phyloP scores from a whole-genome alignment of 768 basidiomycete species.

The Rubroboletus pulcherrimus region DNA sequence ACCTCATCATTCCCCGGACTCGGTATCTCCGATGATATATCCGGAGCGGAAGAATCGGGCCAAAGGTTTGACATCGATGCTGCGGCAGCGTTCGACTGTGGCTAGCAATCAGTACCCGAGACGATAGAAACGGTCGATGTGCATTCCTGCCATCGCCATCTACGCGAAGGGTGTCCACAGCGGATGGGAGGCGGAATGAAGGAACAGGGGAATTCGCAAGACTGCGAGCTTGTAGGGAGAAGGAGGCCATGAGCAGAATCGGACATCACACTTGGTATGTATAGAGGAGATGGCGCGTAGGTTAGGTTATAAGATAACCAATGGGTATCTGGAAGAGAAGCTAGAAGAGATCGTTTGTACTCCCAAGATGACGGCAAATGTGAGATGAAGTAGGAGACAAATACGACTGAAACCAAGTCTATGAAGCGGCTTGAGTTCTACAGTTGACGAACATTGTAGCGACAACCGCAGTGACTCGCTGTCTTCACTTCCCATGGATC shows the following conservation, averaged over 20 bases:
- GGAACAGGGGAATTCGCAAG: constrained; percentile 58
- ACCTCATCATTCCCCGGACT: constrained; percentile 34
- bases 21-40: constrained; percentile 34
- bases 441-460: no score
- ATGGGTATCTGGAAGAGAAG: no score
- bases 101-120: constrained; percentile 13
- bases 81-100: constrained; percentile 4
- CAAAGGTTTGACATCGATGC: constrained; percentile 7
- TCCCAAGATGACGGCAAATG: no score
- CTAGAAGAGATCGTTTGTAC: no score
- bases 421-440: no score
- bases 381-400: no score
- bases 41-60: constrained; percentile 15
- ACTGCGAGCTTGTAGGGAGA: constrained; percentile 62
- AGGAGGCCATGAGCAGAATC: constrained; percentile 45
- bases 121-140: constrained; percentile 29
- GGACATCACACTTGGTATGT: constrained; percentile 38
- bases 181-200: constrained; percentile 41
- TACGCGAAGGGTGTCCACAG: no score
- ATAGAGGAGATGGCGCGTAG: constrained; percentile 28
- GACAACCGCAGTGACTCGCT: no score
- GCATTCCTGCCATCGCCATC: constrained; percentile 21
- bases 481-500: no score
- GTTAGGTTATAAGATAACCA: no score
- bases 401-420: no score